Evolutionary conservation across 1,139 yeast genomes (phyloP).

Genomic region (Kluyveromyces sp.): DNA sequence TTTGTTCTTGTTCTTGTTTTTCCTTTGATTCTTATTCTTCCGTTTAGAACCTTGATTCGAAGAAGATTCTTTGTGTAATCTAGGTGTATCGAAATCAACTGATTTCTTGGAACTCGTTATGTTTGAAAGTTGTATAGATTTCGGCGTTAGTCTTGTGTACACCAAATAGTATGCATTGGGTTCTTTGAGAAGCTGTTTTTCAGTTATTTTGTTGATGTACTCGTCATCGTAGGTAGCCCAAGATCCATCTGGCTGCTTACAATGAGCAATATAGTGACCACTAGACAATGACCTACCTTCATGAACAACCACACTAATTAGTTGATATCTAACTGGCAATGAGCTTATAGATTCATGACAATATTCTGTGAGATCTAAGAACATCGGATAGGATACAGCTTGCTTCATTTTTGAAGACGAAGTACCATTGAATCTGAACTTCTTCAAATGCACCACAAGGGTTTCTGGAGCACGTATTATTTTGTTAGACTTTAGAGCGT

Average conservation of each 20-base stretch:
- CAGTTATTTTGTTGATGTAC: conserved; percentile 64
- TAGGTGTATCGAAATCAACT: conserved; percentile 4
- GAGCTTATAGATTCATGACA: conserved; percentile 21
- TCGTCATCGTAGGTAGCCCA: conserved; percentile 98
- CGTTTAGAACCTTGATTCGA: conserved; percentile 4
- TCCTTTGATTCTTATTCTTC: conserved; percentile 15
- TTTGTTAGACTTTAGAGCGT: conserved; percentile 67
- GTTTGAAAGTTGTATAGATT: conserved; percentile 18
- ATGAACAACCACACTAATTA: conserved; percentile 84
- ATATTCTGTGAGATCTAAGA: conserved; percentile 62
- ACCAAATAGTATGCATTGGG: conserved; percentile 86
- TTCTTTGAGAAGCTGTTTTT: conserved; percentile 67
- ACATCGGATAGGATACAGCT: conserved; percentile 71
- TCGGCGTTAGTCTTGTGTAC: conserved; percentile 65
- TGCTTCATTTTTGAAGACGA: conserved; percentile 81
- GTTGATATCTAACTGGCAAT: conserved; percentile 56
- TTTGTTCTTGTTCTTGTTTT: conserved; percentile 20
- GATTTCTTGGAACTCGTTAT: not conserved
- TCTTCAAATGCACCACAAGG: conserved; percentile 73
- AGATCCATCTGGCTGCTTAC: conserved; percentile 81
- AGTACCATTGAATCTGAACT: conserved; percentile 79
- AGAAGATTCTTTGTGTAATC: conserved; percentile 8
- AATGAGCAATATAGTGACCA: conserved; percentile 89
- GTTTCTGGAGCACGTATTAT: conserved; percentile 85
- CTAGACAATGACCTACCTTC: conserved; percentile 89